Conservation (phyloP, 345 rosid genomes). For the Euphorbia tirucalli region DNA sequence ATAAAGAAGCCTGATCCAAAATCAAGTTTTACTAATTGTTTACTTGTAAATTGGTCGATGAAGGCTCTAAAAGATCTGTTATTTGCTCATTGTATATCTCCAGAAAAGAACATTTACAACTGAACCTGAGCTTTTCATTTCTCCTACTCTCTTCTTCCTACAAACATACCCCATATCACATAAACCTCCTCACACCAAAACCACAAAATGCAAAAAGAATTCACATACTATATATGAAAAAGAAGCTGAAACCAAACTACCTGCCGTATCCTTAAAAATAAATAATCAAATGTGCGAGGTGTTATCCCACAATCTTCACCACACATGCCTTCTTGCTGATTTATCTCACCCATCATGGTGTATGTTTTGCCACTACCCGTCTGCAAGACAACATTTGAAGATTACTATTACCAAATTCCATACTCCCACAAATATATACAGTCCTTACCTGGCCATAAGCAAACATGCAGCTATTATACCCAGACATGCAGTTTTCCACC, state of each 20-base stretch:
- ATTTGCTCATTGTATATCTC: constrained; percentile 96
- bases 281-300: constrained; percentile 74
- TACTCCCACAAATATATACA: background rate
- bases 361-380: constrained; percentile 98
- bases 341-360: constrained; percentile 91
- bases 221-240: background rate
- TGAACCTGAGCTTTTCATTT: constrained; percentile 68
- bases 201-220: background rate
- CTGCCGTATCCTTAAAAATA: constrained; percentile 72
- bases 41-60: constrained; percentile 86
- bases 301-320: constrained; percentile 78
- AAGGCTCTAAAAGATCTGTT: constrained; percentile 86
- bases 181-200: background rate
- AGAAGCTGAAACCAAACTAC: constrained; percentile 27
- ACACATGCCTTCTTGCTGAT: constrained; percentile 48
- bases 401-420: constrained; percentile 1
- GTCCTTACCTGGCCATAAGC: constrained; percentile 88
- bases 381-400: constrained; percentile 42
- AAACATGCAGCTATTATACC: constrained; percentile 91
- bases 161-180: constrained; percentile 20
- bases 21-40: constrained; percentile 18
- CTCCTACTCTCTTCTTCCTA: constrained; percentile 83
- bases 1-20: constrained; percentile 2
- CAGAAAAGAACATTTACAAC: constrained; percentile 88
- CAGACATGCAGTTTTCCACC: constrained; percentile 97